Evolutionary conservation across 306 rosid species (phyloP).

Genomic region (Ammopiptanthus mongolicus): DNA sequence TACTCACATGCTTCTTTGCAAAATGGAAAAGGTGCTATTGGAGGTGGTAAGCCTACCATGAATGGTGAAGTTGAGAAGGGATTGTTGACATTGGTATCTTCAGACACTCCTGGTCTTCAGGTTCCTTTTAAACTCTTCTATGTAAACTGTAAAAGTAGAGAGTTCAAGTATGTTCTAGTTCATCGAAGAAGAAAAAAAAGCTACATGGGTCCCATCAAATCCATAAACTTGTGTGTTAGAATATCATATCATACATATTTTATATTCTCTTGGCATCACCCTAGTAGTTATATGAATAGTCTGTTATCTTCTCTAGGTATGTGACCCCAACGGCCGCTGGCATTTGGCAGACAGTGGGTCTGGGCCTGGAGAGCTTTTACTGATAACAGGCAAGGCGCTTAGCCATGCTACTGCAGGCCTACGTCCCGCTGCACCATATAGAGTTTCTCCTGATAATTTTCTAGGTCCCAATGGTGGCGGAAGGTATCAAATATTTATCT

Average conservation of each 20-base stretch:
- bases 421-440: conserved; percentile 79
- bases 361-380: conserved; percentile 86
- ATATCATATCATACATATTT: background rate
- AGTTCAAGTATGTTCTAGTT: conserved; percentile 1
- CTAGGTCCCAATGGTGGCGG: conserved; percentile 54
- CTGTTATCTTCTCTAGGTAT: conserved; percentile 53
- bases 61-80: conserved; percentile 93
- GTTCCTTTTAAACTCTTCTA: conserved; percentile 42
- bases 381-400: conserved; percentile 90
- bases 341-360: conserved; percentile 73
- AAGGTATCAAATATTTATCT: conserved; percentile 43
- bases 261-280: background rate
- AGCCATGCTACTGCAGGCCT: conserved; percentile 93
- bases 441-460: conserved; percentile 62
- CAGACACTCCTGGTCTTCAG: conserved; percentile 94
- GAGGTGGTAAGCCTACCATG: conserved; percentile 70
- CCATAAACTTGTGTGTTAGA: background rate
- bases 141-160: conserved; percentile 9
- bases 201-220: background rate
- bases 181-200: background rate
- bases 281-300: background rate
- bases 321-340: conserved; percentile 97
- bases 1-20: conserved; percentile 51
- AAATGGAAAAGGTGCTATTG: conserved; percentile 72
- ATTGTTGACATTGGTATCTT: conserved; percentile 75